These are phyloP conservation scores for Trichomonascus vanleenenianus DNA, from an alignment of 805 yeast species.

Conservation along the genomic window DNA sequence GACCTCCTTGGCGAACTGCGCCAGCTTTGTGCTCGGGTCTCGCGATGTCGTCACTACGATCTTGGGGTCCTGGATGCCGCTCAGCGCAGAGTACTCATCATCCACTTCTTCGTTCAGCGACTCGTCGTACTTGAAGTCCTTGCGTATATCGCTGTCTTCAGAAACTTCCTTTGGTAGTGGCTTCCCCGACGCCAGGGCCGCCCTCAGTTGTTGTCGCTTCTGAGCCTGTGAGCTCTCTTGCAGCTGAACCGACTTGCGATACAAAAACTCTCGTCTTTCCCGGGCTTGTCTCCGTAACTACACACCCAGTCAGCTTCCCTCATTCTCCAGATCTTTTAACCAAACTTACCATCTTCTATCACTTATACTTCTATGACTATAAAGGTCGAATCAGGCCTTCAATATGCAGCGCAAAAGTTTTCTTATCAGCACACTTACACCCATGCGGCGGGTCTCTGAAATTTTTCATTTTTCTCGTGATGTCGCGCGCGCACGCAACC, in stretches of 20 bases:
- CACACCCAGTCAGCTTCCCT: background rate
- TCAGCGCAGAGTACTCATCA: slow-evolving; percentile 82
- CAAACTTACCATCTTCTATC: too few relatives aligned
- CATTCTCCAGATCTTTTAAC: background rate
- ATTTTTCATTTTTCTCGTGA: too few relatives aligned
- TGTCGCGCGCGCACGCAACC: too few relatives aligned
- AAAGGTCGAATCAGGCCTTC: too few relatives aligned
- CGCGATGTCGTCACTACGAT: slow-evolving; percentile 90
- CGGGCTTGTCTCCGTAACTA: slow-evolving; percentile 87
- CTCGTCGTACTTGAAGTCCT: slow-evolving; percentile 82
- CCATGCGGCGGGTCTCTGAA: too few relatives aligned
- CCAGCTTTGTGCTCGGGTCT: slow-evolving; percentile 67
- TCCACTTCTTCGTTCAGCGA: slow-evolving; percentile 60
- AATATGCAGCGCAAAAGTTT: too few relatives aligned
- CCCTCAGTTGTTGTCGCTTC: slow-evolving; percentile 77
- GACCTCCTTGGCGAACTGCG: slow-evolving; percentile 90
- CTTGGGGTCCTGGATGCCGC: slow-evolving; percentile 87
- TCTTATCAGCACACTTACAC: too few relatives aligned
- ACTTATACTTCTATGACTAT: too few relatives aligned
- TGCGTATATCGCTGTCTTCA: slow-evolving; percentile 74
- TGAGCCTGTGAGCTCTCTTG: slow-evolving; percentile 83
- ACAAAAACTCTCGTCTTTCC: slow-evolving; percentile 90
- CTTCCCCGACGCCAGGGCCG: slow-evolving; percentile 87
- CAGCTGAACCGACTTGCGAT: slow-evolving; percentile 78
- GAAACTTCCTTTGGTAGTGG: slow-evolving; percentile 85